A percentile compares a stretch with the other conserved stretches of the same genome.
Conservation (phyloP, 2,329 filamentous ascomycete genomes). For the Pleoardoris graminearum region DNA sequence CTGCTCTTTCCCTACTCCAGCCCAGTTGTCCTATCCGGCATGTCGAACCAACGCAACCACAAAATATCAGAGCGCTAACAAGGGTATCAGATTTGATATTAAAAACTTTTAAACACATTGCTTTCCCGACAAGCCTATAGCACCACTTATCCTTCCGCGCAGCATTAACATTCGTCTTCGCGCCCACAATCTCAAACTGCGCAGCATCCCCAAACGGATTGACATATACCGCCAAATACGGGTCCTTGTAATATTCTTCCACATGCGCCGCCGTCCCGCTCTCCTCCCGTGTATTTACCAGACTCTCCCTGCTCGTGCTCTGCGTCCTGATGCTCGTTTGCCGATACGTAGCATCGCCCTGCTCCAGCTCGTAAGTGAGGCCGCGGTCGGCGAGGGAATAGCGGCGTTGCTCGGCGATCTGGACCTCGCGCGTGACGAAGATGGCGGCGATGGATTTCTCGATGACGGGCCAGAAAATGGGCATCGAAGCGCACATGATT, state of each 20-base stretch:
- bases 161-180: too few relatives aligned
- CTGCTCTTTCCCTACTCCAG: too few relatives aligned
- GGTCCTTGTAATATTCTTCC: slow-evolving; percentile 23
- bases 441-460: slow-evolving; percentile 32
- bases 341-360: slow-evolving; percentile 16
- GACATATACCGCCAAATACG: slow-evolving; percentile 26
- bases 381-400: slow-evolving; percentile 23
- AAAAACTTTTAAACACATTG: too few relatives aligned
- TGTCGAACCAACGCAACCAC: too few relatives aligned
- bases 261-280: slow-evolving; percentile 6
- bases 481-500: slow-evolving; percentile 41
- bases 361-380: slow-evolving; percentile 33
- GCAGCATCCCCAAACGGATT: slow-evolving; percentile 28
- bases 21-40: too few relatives aligned
- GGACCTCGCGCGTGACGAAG: slow-evolving; percentile 40
- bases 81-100: too few relatives aligned
- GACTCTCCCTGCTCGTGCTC: slow-evolving; percentile 26
- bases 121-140: too few relatives aligned
- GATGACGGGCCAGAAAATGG: slow-evolving; percentile 43
- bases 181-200: slow-evolving; percentile 3
- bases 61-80: too few relatives aligned
- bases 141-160: too few relatives aligned
- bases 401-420: slow-evolving; percentile 34
- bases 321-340: slow-evolving; percentile 28
- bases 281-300: slow-evolving; percentile 18